Base-by-base conservation (phyloP, 208 protist genomes). In the Leishmania gerbilli region DNA sequence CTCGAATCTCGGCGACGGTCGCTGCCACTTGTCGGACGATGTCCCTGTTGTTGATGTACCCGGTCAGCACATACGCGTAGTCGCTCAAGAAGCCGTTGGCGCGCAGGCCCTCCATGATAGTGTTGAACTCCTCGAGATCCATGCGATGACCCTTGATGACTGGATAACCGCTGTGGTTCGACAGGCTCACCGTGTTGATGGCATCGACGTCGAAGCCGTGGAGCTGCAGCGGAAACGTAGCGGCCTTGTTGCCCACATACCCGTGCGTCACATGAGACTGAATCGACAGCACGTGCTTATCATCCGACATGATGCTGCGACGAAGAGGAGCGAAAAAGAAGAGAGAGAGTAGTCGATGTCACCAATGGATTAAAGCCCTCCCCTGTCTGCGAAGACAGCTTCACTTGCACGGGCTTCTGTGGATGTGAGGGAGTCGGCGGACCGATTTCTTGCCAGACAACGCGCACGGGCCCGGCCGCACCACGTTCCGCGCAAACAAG, bases 161-260 rank as follows among this genome's bases (percentile, higher is more conserved):
- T 27, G 94, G 84, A 78, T 99, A 99, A 19, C 96, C 97, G 65
- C 97, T 98, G 91, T 99, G 97, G 80, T 99, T 99, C 17, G 94
- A 98, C 31, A 99, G 90, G 84, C 98, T 98, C 2, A 99, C 96
- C 9, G 97, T 98, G 88, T 99, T 99, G 45, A 99, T 90, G 55
- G 88, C 89, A 81, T 99, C 98, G 45, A 99, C 95, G 49, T 99
- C 98, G 75, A 99, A 93, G 40, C 98, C 98, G 71, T 98, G 91
- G 1, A 99, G 84, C 86, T 99, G 97, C 24, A 99, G 88, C 11
- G 97, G 96, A 82, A 99, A 98, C 6, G 94, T 93, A 34, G 98
- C 97, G 2, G 95, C 95, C 76, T 98, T 98, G 90, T 99, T 99
- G 69, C 98, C 98, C 17, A 99, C 98, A 84, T 99, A 99, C 11